Conservation (phyloP, 2,329 filamentous ascomycete species). For the Botrytis sinoallii region DNA sequence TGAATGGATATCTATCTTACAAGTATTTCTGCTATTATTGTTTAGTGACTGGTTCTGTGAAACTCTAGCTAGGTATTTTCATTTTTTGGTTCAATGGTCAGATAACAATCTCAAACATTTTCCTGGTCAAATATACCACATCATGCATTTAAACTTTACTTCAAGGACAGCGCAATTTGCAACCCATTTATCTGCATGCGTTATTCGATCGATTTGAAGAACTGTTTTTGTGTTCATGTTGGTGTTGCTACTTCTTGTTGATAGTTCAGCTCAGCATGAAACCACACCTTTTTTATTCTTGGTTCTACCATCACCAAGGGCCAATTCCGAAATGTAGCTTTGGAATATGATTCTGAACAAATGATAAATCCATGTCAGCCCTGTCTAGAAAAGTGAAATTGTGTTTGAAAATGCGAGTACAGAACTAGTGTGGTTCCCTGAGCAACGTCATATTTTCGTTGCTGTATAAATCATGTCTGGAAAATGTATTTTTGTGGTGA, state of each 20-base stretch:
- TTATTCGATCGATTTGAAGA: neutral
- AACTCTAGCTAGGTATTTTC: no score
- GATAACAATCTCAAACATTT: neutral
- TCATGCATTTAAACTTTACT: neutral
- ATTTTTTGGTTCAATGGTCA: neutral
- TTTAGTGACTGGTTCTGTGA: neutral
- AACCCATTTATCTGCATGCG: no score
- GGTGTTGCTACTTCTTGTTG: neutral
- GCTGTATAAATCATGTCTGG: neutral
- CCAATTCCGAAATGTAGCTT: neutral
- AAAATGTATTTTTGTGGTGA: neutral
- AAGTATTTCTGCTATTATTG: neutral
- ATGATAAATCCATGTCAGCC: neutral
- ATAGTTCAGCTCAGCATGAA: neutral
- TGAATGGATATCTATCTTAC: constrained; percentile 5
- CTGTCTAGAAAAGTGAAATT: neutral
- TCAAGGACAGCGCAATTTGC: neutral
- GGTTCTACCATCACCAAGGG: neutral
- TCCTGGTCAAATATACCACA: neutral
- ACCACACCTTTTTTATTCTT: neutral
- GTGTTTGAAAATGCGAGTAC: neutral
- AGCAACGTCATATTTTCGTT: neutral
- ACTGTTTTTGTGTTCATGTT: neutral
- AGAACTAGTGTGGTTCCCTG: neutral
- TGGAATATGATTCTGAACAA: neutral